A percentile compares a stretch with the other conserved stretches of the same genome.
phyloP scores from a whole-genome alignment of 768 basidiomycete genomes.

The Neoboletus subvelutipes region DNA sequence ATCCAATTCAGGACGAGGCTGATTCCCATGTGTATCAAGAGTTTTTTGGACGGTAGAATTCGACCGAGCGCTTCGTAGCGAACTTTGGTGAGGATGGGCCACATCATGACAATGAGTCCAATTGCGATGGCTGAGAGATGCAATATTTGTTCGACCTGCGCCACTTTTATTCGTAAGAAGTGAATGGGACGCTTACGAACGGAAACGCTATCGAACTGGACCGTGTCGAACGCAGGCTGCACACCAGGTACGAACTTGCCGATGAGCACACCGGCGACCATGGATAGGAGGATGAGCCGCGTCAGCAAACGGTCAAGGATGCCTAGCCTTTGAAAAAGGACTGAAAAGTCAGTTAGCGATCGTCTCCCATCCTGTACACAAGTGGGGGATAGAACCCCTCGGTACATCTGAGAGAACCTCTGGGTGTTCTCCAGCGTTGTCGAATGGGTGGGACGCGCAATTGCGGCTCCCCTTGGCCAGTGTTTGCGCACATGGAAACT shows the following conservation, averaged over 20 bases:
- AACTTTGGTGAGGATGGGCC: slow-evolving; percentile 76
- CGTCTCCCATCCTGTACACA: background rate
- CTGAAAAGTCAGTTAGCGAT: slow-evolving; percentile 18
- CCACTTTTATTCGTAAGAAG: background rate
- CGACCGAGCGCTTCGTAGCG: slow-evolving; percentile 69
- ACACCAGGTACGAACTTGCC: slow-evolving; percentile 65
- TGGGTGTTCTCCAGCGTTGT: background rate
- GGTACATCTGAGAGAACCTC: background rate
- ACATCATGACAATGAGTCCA: too few relatives aligned
- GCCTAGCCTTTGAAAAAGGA: slow-evolving; percentile 42
- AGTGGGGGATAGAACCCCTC: background rate
- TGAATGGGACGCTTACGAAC: slow-evolving; percentile 55
- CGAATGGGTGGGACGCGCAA: background rate
- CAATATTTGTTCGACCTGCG: background rate
- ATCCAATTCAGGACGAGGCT: slow-evolving; percentile 80
- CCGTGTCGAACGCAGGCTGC: slow-evolving; percentile 59
- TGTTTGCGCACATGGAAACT: background rate
- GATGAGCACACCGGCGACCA: slow-evolving; percentile 76
- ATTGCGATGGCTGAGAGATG: slow-evolving; percentile 64
- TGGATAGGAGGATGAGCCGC: slow-evolving; percentile 62
- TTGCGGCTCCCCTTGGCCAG: background rate
- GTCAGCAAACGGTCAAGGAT: slow-evolving; percentile 62
- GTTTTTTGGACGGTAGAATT: slow-evolving; percentile 47
- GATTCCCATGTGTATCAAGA: slow-evolving; percentile 70
- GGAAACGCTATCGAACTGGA: slow-evolving; percentile 67